These are phyloP conservation scores for Ballota nigra DNA, from an alignment of 257 asterid species.

Conservation along the genomic window DNA sequence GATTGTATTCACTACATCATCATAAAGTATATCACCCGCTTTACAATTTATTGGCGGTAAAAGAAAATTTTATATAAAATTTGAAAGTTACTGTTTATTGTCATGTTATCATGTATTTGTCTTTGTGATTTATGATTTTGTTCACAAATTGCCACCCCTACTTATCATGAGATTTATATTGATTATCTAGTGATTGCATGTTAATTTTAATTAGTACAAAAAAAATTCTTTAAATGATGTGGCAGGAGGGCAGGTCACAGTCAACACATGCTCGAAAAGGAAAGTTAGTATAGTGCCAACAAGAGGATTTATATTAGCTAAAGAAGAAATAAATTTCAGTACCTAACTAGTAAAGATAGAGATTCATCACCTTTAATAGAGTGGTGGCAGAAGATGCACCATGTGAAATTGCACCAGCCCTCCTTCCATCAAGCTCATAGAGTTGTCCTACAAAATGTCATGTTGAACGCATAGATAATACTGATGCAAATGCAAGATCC, in stretches of 20 bases:
- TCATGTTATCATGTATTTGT: no score
- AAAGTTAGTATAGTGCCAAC: background rate
- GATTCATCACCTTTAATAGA: slow-evolving; percentile 51
- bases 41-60: background rate
- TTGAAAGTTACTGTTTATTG: no score
- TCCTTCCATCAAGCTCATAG: slow-evolving; percentile 93
- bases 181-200: no score
- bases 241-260: background rate
- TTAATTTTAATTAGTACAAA: background rate
- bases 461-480: background rate
- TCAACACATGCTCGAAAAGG: background rate
- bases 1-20: no score
- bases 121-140: no score
- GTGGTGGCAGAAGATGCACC: slow-evolving; percentile 71
- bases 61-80: no score
- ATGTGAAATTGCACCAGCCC: slow-evolving; percentile 73
- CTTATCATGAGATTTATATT: background rate
- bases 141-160: no score
- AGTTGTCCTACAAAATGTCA: slow-evolving; percentile 54
- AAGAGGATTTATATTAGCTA: background rate
- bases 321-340: background rate
- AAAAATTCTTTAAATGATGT: background rate
- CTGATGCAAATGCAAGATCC: no score
- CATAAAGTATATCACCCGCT: no score
- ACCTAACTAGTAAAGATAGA: background rate